phyloP scores from a whole-genome alignment of 805 yeast genomes.

The Kluyveromyces siamensis region DNA sequence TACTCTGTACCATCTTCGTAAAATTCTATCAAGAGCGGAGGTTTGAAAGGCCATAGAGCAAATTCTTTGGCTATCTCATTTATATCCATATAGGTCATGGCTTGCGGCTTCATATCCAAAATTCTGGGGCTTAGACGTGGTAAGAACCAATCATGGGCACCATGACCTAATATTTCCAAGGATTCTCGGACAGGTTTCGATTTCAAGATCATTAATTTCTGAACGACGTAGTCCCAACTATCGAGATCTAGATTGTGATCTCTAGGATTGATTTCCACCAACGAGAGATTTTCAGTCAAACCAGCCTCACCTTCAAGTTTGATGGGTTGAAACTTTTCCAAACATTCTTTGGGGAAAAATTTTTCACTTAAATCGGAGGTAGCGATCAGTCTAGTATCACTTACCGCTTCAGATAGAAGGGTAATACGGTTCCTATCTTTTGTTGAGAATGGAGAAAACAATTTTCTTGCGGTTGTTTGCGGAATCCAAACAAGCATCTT shows the following conservation, averaged over 20 bases:
- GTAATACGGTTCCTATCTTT: conserved; percentile 52
- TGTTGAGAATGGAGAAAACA: conserved; percentile 48
- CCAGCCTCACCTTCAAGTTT: conserved; percentile 9
- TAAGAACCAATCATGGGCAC: conserved; percentile 37
- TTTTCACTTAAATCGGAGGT: conserved; percentile 19
- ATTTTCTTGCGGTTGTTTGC: conserved; percentile 49
- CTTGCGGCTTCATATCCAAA: conserved; percentile 36
- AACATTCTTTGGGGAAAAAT: conserved; percentile 11
- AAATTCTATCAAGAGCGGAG: neutral
- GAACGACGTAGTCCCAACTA: conserved; percentile 59
- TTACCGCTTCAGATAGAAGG: conserved; percentile 52
- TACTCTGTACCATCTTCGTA: neutral
- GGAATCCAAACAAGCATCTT: conserved; percentile 65
- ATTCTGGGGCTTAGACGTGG: conserved; percentile 19
- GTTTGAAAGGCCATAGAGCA: conserved; percentile 70
- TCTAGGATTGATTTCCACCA: conserved; percentile 50
- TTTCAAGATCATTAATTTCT: conserved; percentile 44
- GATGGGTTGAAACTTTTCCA: conserved; percentile 25
- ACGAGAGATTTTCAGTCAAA: conserved; percentile 32
- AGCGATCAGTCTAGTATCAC: conserved; percentile 52
- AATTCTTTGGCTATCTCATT: conserved; percentile 7
- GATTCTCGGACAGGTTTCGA: conserved; percentile 38
- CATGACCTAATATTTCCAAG: conserved; percentile 63
- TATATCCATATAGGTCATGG: conserved; percentile 50
- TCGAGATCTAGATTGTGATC: conserved; percentile 39